A percentile compares a stretch with the other conserved stretches of the same genome.
phyloP scores from a whole-genome alignment of 257 asterid species.

The Plectranthus barbatus region DNA sequence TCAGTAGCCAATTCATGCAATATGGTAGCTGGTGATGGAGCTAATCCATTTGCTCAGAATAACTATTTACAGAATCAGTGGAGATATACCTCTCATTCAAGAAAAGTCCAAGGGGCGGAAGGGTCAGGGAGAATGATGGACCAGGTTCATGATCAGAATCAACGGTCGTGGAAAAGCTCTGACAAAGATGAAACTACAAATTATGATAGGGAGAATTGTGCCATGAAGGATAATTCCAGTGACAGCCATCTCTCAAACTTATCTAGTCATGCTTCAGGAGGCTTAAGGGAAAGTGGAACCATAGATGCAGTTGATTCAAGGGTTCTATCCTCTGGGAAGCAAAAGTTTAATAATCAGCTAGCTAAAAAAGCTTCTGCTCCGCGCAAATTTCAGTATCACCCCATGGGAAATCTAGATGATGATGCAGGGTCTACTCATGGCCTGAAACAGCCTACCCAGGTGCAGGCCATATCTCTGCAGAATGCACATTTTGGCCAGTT shows the following conservation, averaged over 20 bases:
- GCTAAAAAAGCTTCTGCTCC: slow-evolving; percentile 45
- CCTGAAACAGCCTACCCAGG: slow-evolving; percentile 39
- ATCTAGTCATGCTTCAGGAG: slow-evolving; percentile 50
- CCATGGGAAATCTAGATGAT: slow-evolving; percentile 82
- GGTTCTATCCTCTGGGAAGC: slow-evolving; percentile 45
- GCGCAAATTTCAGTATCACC: slow-evolving; percentile 84
- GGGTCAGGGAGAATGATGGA: slow-evolving; percentile 33
- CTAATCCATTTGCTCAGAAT: slow-evolving; percentile 36
- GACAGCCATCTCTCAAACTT: slow-evolving; percentile 56
- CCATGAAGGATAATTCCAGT: slow-evolving; percentile 51
- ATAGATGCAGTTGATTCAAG: slow-evolving; percentile 50
- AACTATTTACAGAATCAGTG: slow-evolving; percentile 44
- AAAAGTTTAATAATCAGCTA: slow-evolving; percentile 44
- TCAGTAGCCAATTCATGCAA: slow-evolving; percentile 27
- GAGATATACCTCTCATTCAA: slow-evolving; percentile 44
- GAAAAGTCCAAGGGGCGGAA: slow-evolving; percentile 39
- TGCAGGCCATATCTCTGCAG: slow-evolving; percentile 29
- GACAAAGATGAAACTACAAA: slow-evolving; percentile 33
- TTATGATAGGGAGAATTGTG: slow-evolving; percentile 41
- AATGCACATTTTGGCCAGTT: slow-evolving; percentile 45
- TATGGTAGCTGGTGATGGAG: slow-evolving; percentile 34
- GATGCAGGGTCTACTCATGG: slow-evolving; percentile 38
- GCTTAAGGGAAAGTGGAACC: slow-evolving; percentile 42
- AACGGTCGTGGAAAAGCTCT: slow-evolving; percentile 18
- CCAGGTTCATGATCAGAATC: slow-evolving; percentile 31